Evolutionary conservation across 345 rosid genomes (phyloP).

Genomic region (Carallia brachiata): DNA sequence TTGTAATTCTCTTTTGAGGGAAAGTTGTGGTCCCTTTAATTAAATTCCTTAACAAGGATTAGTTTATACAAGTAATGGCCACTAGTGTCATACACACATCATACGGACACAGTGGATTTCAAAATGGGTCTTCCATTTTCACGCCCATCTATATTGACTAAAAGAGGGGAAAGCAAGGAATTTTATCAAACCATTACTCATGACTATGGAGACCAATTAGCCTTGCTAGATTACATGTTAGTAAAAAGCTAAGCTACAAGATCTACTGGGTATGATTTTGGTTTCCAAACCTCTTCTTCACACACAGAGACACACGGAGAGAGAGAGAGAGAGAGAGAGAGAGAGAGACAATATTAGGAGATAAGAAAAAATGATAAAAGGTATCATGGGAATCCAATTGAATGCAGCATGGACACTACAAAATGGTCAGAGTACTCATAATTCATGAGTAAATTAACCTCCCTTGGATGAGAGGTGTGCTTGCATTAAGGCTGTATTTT

Average conservation of each 20-base stretch:
- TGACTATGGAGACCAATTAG: constrained; percentile 31
- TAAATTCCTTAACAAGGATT: background rate
- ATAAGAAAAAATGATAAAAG: background rate
- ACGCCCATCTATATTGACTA: constrained; percentile 49
- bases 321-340: background rate
- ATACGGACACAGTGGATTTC: constrained; percentile 14
- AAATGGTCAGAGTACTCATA: too few species aligned
- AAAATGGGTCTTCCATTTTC: constrained; percentile 30
- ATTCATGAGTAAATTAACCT: too few species aligned
- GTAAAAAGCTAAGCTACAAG: constrained; percentile 40
- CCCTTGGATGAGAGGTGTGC: too few species aligned
- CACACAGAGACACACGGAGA: too few species aligned
- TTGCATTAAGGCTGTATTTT: too few species aligned
- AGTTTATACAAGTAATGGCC: constrained; percentile 30
- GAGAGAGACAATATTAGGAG: background rate
- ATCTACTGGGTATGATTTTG: constrained; percentile 43
- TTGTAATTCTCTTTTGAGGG: background rate
- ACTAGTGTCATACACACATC: constrained; percentile 20
- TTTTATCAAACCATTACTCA: constrained; percentile 37
- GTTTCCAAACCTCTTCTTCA: constrained; percentile 27
- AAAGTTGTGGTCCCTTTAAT: background rate
- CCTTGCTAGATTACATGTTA: constrained; percentile 40
- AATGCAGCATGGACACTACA: too few species aligned
- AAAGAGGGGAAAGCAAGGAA: background rate
- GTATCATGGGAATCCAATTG: too few species aligned